phyloP scores from a whole-genome alignment of 202 grass and related monocot species.

The Eragrostis tef region DNA sequence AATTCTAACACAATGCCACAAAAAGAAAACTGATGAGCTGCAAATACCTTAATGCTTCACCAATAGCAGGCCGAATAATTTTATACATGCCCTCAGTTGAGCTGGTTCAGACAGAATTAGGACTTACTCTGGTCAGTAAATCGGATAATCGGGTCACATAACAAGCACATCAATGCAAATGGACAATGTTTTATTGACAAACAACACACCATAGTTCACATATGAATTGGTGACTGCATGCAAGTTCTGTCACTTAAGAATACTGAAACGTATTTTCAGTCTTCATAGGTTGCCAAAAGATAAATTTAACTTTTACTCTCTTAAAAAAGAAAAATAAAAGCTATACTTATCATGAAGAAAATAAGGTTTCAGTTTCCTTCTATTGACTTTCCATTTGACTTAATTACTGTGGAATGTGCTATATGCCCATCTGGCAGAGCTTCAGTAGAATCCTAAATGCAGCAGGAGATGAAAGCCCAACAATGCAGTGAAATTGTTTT shows the following conservation, averaged over 20 bases:
- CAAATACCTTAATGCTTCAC: constrained; percentile 94
- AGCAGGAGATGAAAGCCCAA: background rate
- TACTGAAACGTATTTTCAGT: background rate
- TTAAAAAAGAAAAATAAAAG: background rate
- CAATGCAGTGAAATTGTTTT: background rate
- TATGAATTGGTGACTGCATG: constrained; percentile 7
- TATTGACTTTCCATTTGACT: constrained; percentile 28
- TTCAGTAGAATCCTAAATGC: constrained; percentile 2
- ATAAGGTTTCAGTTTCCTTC: background rate
- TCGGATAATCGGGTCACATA: constrained; percentile 23
- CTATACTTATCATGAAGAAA: background rate
- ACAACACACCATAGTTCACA: background rate
- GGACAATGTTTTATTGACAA: background rate
- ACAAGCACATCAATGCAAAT: background rate
- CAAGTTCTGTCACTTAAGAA: background rate
- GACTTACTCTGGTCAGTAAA: constrained; percentile 11
- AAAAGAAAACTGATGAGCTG: constrained; percentile 30
- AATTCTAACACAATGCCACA: background rate
- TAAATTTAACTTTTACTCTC: constrained; percentile 18
- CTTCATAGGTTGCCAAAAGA: constrained; percentile 20
- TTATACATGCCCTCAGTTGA: constrained; percentile 79
- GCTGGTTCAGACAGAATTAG: constrained; percentile 51
- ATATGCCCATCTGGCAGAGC: constrained; percentile 15
- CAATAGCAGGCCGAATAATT: constrained; percentile 83
- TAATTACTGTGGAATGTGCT: constrained; percentile 17